Conservation (phyloP, 2,329 filamentous ascomycete genomes). For the Calonectria montana region DNA sequence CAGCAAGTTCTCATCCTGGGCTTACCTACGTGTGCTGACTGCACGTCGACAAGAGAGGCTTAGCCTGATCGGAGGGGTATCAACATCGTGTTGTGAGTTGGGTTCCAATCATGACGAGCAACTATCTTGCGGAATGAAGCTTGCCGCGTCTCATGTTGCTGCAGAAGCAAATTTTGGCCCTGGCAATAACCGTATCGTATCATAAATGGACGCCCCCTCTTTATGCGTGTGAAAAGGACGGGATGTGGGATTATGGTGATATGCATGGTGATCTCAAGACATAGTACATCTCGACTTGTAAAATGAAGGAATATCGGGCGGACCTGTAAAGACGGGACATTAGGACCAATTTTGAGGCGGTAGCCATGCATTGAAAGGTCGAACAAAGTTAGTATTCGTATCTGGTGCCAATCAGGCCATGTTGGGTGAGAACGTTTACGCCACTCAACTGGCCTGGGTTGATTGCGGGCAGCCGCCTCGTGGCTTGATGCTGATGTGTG, state of each 20-base stretch:
- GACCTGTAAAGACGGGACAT: not conserved
- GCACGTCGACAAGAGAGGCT: conserved; percentile 23
- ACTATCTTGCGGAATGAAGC: conserved; percentile 5
- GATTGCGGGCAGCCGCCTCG: conserved; percentile 13
- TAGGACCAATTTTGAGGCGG: not conserved
- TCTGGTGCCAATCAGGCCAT: not conserved
- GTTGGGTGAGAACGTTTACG: not conserved
- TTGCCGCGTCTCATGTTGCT: conserved; percentile 10
- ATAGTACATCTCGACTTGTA: not conserved
- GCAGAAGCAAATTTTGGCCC: conserved; percentile 10
- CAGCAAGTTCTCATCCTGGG: conserved; percentile 2
- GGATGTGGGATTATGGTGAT: conserved; percentile 14
- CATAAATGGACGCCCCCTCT: not conserved
- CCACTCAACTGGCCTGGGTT: conserved; percentile 3
- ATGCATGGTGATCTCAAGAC: conserved; percentile 3
- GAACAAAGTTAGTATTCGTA: not conserved
- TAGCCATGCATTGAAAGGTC: not conserved
- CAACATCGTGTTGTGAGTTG: conserved; percentile 21
- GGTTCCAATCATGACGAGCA: conserved; percentile 29
- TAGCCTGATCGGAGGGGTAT: conserved; percentile 17
- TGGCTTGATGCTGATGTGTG: conserved; percentile 15
- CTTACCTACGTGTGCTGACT: conserved; percentile 26
- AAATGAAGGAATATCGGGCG: conserved; percentile 5
- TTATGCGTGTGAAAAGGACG: not conserved
- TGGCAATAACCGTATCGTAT: conserved; percentile 2